Evolutionary conservation across 2,329 filamentous ascomycete species (phyloP), one percentile per base, ranked within the genome.

Genomic region (Sporothrix sp.): DNA sequence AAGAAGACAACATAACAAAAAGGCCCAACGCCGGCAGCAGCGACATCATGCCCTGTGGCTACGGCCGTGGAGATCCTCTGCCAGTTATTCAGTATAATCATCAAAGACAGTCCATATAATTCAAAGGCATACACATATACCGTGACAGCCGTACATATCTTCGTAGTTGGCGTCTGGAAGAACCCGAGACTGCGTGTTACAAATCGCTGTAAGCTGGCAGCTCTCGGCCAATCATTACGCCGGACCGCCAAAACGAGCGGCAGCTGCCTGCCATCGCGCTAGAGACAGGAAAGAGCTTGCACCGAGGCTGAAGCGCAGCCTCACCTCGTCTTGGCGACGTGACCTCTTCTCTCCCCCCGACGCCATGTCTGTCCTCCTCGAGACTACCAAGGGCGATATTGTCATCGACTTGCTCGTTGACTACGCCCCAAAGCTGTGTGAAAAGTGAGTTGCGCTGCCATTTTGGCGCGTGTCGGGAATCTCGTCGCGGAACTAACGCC

Each of bases 401-500:
- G 91, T 95, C 57, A 89, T 97, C 61, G 91, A 98, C 66, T 76
- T 98, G 21, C 73, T 95, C 54, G 82, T 93, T 47, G 87, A 95
- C 59, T 86, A 91, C 63, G 87, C 88, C 36, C 93, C 91, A 1
- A 91, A 84, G 66, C 82, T 89, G 59, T 97, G 91, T 73, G 86
- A 96, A 71, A 98, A 97, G 88, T 94, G 73, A 74, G 85, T 75
- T n/a, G 6, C 7, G 11, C 13, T n/a, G 28, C 53, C 28, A 4
- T 28, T 28, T 28, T 28, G n/a, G n/a, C n/a, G n/a, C n/a, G n/a
- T n/a, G n/a, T n/a, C n/a, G n/a, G n/a, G n/a, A n/a, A n/a, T n/a
- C n/a, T 46, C 35, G 10, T 7, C 13, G 1, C 18, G 11, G 14
- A n/a, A 7, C 30, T 16, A 28, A 33, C 23, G 2, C 7, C 1